Percentiles rank a stretch among this genome's conserved stretches.
These are phyloP conservation scores for Acacia crassicarpa DNA, from an alignment of 306 rosid species.

Conservation along the genomic window DNA sequence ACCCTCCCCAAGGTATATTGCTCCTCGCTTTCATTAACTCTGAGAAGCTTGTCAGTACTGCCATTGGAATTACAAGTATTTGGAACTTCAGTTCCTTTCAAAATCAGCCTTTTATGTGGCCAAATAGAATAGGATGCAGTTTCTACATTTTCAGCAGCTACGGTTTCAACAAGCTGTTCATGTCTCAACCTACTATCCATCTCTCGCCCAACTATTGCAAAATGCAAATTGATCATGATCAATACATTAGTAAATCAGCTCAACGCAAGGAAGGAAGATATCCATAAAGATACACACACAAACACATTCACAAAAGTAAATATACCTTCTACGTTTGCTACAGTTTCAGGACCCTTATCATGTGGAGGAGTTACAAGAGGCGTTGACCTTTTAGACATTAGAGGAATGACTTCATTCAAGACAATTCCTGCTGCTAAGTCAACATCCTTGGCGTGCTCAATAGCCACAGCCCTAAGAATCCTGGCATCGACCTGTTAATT, in stretches of 20 bases:
- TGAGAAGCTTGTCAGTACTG: constrained; percentile 9
- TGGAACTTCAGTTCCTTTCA: constrained; percentile 31
- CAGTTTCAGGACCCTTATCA: constrained; percentile 22
- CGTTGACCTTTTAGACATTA: neutral
- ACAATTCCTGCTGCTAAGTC: constrained; percentile 66
- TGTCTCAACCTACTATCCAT: constrained; percentile 2
- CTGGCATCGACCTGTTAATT: constrained; percentile 63
- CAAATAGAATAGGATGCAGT: constrained; percentile 19
- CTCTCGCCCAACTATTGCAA: constrained; percentile 34
- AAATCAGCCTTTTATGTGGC: constrained; percentile 27
- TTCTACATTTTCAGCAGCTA: constrained; percentile 22
- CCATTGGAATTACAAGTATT: constrained; percentile 29
- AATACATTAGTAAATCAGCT: constrained; percentile 20
- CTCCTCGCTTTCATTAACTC: constrained; percentile 26
- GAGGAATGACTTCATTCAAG: constrained; percentile 67
- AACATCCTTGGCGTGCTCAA: constrained; percentile 73
- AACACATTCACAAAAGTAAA: neutral
- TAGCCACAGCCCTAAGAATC: constrained; percentile 81
- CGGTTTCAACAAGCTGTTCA: constrained; percentile 19
- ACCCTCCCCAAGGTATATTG: constrained; percentile 4
- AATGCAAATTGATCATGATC: constrained; percentile 39
- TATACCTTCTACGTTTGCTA: constrained; percentile 28
- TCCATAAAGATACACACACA: neutral
- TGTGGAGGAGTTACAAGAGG: constrained; percentile 12
- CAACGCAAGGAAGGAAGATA: constrained; percentile 18